Evolutionary conservation across 2,329 filamentous ascomycete species (phyloP).

Genomic region (Hypoxylon sp.): DNA sequence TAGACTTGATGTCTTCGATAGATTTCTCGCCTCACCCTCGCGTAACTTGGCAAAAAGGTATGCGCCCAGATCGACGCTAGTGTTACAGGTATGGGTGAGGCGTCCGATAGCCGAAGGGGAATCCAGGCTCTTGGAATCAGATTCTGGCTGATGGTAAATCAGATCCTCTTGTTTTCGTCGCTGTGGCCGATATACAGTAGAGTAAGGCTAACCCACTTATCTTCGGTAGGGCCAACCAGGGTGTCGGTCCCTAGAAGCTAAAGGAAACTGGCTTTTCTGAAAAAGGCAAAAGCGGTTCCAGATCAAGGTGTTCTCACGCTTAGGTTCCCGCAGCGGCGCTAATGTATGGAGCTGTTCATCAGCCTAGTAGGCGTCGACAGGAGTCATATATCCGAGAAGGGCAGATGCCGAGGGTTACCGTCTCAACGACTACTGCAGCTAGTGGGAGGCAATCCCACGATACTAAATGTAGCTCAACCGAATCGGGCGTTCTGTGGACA

Average conservation of each 20-base stretch:
- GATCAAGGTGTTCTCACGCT: constrained; percentile 38
- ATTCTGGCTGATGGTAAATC: constrained; percentile 32
- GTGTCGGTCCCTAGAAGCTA: constrained; percentile 31
- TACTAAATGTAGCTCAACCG: constrained; percentile 18
- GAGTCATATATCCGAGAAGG: constrained; percentile 38
- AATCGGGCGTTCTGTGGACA: constrained; percentile 27
- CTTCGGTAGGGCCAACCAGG: constrained; percentile 28
- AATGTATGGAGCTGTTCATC: constrained; percentile 34
- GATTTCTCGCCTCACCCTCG: constrained; percentile 17
- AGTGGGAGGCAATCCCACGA: constrained; percentile 14
- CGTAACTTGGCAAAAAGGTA: constrained; percentile 14
- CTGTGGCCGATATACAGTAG: constrained; percentile 35
- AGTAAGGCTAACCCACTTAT: constrained; percentile 42
- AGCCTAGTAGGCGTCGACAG: constrained; percentile 24
- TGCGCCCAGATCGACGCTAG: constrained; percentile 33
- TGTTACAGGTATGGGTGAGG: constrained; percentile 13
- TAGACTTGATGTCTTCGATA: constrained; percentile 41
- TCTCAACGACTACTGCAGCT: constrained; percentile 8
- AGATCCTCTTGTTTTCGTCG: constrained; percentile 28
- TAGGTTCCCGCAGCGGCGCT: constrained; percentile 35
- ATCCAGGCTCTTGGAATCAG: constrained; percentile 20
- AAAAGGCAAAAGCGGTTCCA: constrained; percentile 41
- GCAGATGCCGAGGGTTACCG: constrained; percentile 19
- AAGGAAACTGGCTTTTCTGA: constrained; percentile 40
- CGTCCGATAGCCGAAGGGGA: constrained; percentile 15